phyloP scores from a whole-genome alignment of 73 alveolate species.

The Paramecium pentaurelia region DNA sequence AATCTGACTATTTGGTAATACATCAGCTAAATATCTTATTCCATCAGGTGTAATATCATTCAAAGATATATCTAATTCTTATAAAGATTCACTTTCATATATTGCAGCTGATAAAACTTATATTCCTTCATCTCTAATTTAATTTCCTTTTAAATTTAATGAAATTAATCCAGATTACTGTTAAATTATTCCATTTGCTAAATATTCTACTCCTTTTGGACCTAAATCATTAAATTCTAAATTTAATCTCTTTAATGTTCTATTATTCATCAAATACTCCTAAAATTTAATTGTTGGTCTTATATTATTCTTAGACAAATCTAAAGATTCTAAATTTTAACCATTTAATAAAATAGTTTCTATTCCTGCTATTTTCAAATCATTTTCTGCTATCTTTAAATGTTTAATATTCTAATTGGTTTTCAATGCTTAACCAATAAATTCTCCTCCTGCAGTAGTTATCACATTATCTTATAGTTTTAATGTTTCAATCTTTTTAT shows the following conservation, averaged over 20 bases:
- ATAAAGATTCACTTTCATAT: constrained; percentile 71
- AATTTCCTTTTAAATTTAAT: constrained; percentile 62
- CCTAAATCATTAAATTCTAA: constrained; percentile 90
- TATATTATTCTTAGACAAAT: constrained; percentile 87
- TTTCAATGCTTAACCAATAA: constrained; percentile 92
- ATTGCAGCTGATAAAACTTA: constrained; percentile 72
- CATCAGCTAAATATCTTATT: constrained; percentile 86
- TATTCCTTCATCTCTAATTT: constrained; percentile 52
- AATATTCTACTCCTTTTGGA: constrained; percentile 90
- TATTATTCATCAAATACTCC: constrained; percentile 75
- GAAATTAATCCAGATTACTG: constrained; percentile 51
- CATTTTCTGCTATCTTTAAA: constrained; percentile 90
- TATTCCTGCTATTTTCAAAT: constrained; percentile 94
- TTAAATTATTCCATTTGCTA: constrained; percentile 84
- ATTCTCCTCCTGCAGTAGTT: constrained; percentile 97
- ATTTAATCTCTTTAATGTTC: constrained; percentile 76
- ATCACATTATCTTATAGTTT: constrained; percentile 91
- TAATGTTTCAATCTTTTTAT: constrained; percentile 83
- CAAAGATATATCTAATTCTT: constrained; percentile 83
- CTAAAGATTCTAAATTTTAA: constrained; percentile 72
- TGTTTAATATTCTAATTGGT: constrained; percentile 83
- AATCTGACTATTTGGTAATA: constrained; percentile 78
- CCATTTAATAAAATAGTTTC: constrained; percentile 91
- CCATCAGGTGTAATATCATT: constrained; percentile 94
- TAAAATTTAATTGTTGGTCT: constrained; percentile 82